Evolutionary conservation across 495 filamentous ascomycete genomes (phyloP).

Genomic region (Clohesyomyces aquaticus): DNA sequence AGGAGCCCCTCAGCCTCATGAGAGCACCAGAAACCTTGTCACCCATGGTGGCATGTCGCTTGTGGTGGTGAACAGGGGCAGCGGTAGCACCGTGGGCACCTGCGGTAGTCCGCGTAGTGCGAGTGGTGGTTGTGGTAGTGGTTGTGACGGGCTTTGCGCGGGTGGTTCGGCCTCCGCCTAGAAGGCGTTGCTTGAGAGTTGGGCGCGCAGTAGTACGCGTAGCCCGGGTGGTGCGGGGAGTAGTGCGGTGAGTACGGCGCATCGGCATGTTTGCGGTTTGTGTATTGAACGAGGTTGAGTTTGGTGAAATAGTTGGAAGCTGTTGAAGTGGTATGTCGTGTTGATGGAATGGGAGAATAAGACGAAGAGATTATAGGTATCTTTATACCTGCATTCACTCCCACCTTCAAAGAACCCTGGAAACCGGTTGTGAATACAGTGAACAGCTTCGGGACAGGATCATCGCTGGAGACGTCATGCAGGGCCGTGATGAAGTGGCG

Average conservation of each 20-base stretch:
- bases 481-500: slow-evolving; percentile 19
- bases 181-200: slow-evolving; percentile 43
- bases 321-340: slow-evolving; percentile 18
- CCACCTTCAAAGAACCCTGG: background rate
- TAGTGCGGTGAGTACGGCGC: slow-evolving; percentile 19
- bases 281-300: no score
- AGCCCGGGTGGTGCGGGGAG: slow-evolving; percentile 31
- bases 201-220: slow-evolving; percentile 38
- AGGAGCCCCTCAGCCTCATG: slow-evolving; percentile 64
- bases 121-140: slow-evolving; percentile 49
- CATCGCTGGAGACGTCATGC: slow-evolving; percentile 34
- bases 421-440: slow-evolving; percentile 29
- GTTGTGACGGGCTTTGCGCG: slow-evolving; percentile 43
- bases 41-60: slow-evolving; percentile 61
- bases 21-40: slow-evolving; percentile 74
- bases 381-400: slow-evolving; percentile 6
- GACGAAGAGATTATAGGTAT: slow-evolving; percentile 6
- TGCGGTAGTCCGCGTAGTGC: slow-evolving; percentile 39
- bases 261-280: slow-evolving; percentile 28
- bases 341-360: background rate
- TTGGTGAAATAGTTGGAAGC: no score
- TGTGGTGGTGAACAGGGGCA: slow-evolving; percentile 52
- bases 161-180: slow-evolving; percentile 30
- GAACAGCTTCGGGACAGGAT: slow-evolving; percentile 18
- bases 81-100: slow-evolving; percentile 19